Evolutionary conservation across 306 rosid species (phyloP).

Genomic region (Amphicarpaea edgeworthii): DNA sequence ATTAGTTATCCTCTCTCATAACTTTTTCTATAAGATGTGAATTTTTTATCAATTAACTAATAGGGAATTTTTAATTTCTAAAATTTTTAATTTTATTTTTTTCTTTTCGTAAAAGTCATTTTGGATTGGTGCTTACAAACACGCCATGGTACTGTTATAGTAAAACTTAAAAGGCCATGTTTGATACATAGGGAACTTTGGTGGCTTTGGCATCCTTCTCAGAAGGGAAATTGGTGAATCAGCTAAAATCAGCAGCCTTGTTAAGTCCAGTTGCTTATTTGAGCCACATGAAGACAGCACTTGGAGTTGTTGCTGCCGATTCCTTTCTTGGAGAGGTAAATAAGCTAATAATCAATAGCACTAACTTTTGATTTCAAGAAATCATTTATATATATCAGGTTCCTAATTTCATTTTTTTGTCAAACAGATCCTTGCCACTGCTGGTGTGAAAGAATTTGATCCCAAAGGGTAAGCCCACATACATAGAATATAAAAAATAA

Average conservation of each 20-base stretch:
- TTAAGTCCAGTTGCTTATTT: constrained; percentile 83
- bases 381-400: too few species aligned
- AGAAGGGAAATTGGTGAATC: constrained; percentile 59
- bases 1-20: too few species aligned
- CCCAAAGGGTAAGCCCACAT: constrained; percentile 64
- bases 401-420: too few species aligned
- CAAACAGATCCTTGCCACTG: constrained; percentile 43
- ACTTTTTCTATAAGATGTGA: too few species aligned
- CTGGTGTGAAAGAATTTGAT: constrained; percentile 69
- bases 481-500: background rate
- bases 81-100: too few species aligned
- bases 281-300: constrained; percentile 62
- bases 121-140: too few species aligned
- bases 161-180: constrained; percentile 28
- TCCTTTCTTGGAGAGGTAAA: constrained; percentile 67
- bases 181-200: constrained; percentile 80
- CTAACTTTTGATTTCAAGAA: too few species aligned
- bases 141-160: background rate
- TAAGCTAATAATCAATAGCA: background rate
- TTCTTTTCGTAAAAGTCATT: too few species aligned
- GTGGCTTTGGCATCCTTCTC: constrained; percentile 68
- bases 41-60: too few species aligned
- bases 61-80: too few species aligned
- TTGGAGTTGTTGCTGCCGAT: constrained; percentile 60
- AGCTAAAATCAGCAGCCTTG: constrained; percentile 70